Conservation (phyloP, 441 rosid genomes). For the Geranium incanum region DNA sequence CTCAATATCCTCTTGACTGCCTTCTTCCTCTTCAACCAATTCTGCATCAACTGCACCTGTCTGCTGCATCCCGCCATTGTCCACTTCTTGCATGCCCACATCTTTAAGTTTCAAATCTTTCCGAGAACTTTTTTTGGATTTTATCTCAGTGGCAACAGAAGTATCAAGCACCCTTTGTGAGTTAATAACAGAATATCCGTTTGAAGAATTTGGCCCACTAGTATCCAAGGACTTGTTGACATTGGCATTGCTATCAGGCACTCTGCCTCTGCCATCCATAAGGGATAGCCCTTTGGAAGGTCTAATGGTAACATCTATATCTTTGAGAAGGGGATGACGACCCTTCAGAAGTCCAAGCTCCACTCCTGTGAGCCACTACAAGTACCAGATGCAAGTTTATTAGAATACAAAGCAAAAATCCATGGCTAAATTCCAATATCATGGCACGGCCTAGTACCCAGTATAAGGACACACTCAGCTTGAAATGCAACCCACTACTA, state of each 20-base stretch:
- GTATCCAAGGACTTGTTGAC: slow-evolving; percentile 40
- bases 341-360: slow-evolving; percentile 98
- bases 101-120: slow-evolving; percentile 28
- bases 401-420: background rate
- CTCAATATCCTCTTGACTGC: slow-evolving; percentile 40
- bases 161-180: slow-evolving; percentile 25
- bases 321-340: slow-evolving; percentile 89
- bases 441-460: background rate
- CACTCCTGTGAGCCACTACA: slow-evolving; percentile 92
- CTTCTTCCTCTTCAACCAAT: slow-evolving; percentile 36
- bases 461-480: background rate
- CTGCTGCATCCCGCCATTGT: slow-evolving; percentile 28
- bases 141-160: slow-evolving; percentile 24
- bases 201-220: slow-evolving; percentile 30
- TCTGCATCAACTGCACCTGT: slow-evolving; percentile 35
- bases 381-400: slow-evolving; percentile 10
- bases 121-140: slow-evolving; percentile 25
- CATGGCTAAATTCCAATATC: background rate
- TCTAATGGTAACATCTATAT: slow-evolving; percentile 70
- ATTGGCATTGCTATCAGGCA: slow-evolving; percentile 30
- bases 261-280: slow-evolving; percentile 37
- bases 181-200: slow-evolving; percentile 39
- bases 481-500: background rate
- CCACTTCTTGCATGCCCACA: slow-evolving; percentile 27
- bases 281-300: slow-evolving; percentile 55